Conservation (phyloP, 2,329 filamentous ascomycete genomes). For the Lizonia empirigonia region DNA sequence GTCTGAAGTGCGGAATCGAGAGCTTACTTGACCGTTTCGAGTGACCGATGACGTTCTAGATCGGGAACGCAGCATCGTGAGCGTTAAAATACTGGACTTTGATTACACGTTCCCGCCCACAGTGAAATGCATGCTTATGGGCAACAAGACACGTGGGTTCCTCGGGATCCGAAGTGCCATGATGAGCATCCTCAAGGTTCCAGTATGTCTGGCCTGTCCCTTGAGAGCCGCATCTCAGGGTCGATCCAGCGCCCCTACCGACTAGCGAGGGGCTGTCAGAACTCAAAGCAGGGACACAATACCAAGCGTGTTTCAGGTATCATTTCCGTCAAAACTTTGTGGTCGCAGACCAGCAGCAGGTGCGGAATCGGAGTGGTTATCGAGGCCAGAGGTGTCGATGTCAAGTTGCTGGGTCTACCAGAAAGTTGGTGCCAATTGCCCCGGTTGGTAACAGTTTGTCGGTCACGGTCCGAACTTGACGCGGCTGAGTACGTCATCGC, state of each 20-base stretch:
- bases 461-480: too few species aligned
- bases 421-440: too few species aligned
- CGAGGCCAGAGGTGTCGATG: not conserved
- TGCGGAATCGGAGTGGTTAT: not conserved
- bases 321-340: not conserved
- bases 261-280: slow-evolving; percentile 10
- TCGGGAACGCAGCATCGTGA: slow-evolving; percentile 11
- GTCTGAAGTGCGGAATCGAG: slow-evolving; percentile 40
- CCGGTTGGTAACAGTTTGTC: too few species aligned
- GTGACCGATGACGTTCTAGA: slow-evolving; percentile 44
- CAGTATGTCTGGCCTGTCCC: not conserved
- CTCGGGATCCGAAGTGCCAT: not conserved
- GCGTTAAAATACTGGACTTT: not conserved
- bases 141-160: too few species aligned
- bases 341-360: not conserved
- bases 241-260: slow-evolving; percentile 1
- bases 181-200: too few species aligned
- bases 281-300: slow-evolving; percentile 3
- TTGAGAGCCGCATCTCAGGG: not conserved
- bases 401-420: not conserved
- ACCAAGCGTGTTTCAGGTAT: slow-evolving; percentile 10
- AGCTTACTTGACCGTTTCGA: slow-evolving; percentile 44
- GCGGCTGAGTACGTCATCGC: too few species aligned
- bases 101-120: not conserved
- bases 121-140: not conserved